Evolutionary conservation across 805 yeast species (phyloP).

Genomic region (Lipomyces starkeyi): DNA sequence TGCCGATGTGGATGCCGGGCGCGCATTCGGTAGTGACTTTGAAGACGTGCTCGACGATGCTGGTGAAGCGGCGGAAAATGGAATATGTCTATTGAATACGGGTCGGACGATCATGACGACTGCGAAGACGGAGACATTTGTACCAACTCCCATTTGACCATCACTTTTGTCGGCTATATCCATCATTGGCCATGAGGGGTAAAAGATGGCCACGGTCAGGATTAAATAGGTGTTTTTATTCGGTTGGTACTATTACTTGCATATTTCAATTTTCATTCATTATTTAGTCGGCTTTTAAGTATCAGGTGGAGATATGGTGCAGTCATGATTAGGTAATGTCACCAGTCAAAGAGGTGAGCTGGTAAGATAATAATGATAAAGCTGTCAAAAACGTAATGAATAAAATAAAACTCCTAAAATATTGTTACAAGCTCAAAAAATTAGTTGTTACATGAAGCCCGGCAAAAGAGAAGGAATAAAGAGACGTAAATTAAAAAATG

Average conservation of each 20-base stretch:
- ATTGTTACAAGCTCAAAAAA: neutral
- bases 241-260: too few species aligned
- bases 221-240: too few species aligned
- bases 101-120: neutral
- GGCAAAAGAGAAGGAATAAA: neutral
- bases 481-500: neutral
- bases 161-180: neutral
- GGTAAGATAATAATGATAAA: neutral
- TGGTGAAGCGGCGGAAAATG: constrained; percentile 19
- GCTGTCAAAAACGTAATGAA: neutral
- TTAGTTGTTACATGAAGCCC: neutral
- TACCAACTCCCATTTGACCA: neutral
- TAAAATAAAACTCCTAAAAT: neutral
- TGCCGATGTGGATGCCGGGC: neutral
- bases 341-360: too few species aligned
- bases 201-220: neutral
- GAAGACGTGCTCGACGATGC: neutral
- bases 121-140: neutral
- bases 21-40: neutral
- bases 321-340: too few species aligned
- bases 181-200: neutral
- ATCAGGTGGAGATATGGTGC: too few species aligned
- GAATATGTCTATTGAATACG: constrained; percentile 7
- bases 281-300: too few species aligned
- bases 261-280: too few species aligned